Conservation (phyloP, 768 basidiomycete species). For the Pisolithus albus region DNA sequence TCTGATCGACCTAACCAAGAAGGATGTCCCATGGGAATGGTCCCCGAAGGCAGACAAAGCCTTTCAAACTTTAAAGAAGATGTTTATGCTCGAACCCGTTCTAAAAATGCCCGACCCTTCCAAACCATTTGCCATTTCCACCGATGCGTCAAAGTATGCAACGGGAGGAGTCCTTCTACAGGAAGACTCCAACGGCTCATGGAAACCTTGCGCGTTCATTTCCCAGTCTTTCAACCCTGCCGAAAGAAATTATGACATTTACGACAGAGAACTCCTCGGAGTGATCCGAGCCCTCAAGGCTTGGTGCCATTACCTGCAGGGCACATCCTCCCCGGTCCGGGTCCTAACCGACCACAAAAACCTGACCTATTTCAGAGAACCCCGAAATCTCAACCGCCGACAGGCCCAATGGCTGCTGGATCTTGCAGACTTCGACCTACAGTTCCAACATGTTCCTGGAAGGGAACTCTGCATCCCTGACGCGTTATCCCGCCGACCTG, state of each 20-base stretch:
- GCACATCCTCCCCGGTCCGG: too few relatives aligned
- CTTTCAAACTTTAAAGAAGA: background rate
- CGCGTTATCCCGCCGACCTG: too few relatives aligned
- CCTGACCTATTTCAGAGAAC: too few relatives aligned
- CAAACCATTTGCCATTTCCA: background rate
- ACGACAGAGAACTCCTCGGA: background rate
- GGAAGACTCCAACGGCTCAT: too few relatives aligned
- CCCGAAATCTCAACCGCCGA: too few relatives aligned
- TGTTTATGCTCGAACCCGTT: background rate
- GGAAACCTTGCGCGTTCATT: too few relatives aligned
- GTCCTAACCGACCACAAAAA: too few relatives aligned
- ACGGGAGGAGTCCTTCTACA: background rate
- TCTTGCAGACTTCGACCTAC: too few relatives aligned
- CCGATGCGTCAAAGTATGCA: background rate
- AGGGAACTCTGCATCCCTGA: too few relatives aligned
- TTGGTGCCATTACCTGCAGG: background rate
- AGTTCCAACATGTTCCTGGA: too few relatives aligned
- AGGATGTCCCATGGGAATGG: background rate
- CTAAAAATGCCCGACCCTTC: background rate
- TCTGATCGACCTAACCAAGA: background rate
- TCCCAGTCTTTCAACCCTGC: background rate
- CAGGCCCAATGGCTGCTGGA: too few relatives aligned
- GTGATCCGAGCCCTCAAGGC: background rate
- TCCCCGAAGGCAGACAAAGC: background rate
- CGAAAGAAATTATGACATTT: background rate